Base-by-base conservation (phyloP, 78 protist genomes). In the Capsaspora owczarzaki region DNA sequence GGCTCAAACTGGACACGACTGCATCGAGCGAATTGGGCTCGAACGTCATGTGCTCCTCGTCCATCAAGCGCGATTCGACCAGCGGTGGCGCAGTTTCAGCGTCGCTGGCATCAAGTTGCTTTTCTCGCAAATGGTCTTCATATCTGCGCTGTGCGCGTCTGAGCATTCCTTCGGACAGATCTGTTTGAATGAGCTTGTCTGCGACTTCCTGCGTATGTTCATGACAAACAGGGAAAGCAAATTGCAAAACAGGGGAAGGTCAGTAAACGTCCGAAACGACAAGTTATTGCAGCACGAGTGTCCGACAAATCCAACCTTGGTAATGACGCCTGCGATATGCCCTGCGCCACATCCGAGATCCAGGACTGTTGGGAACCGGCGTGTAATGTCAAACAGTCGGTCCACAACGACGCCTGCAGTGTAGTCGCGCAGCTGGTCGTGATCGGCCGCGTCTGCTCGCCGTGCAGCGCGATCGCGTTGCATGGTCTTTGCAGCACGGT, bases 31-130 rank as follows among this genome's bases (percentile, higher is more conserved):
- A 4, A 41, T 46, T 22, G 29, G 10, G 25, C 51, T 0, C 61
- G 29, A 72, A 74, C 33, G 79, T 79, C 1, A 74, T 60, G 27
- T 6, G 43, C 8, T 76, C 81, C 56, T 82, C 86, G 27, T 53
- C 72, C 38, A 22, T 53, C 53, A 27, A 70, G 19, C 37, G 71
- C 23, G 16, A 14, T 1, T 37, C 53, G 35, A 42, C 40, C 77
- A 44, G 33, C 41, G 14, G 29, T 29, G 3, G 49, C 53, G 2
- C 74, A 68, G 2, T 0, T 10, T 1, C 33, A 68, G 29, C 47
- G 31, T 2, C 74, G 5, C 31, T 35, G 23, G 49, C 74, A 1
- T 6, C 33, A 33, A 43, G 74, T 10, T 29, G 74, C 47, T 1
- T 10, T 40, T n/a, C 49, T 22, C 74, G 40, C 40, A 43, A 2